Base-by-base conservation (phyloP, 192 early-diverging fungal genomes). In the Lobosporangium transversale region DNA sequence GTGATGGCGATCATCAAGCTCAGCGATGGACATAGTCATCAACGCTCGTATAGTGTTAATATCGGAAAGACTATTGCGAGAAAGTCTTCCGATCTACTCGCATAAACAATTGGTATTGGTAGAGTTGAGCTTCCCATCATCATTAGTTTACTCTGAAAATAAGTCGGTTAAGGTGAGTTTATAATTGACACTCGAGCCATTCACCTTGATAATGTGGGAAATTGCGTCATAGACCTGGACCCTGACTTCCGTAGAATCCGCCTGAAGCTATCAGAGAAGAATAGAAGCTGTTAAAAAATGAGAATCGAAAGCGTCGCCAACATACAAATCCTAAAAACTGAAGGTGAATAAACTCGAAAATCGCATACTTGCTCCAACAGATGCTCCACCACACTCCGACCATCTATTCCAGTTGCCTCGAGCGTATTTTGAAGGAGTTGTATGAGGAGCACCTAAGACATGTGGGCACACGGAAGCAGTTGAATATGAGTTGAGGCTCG, bases 1-100 rank as follows among this genome's bases (percentile, higher is more conserved):
- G 52, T 83, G 73, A 55, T 88, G 85, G 10, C 78, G 66, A 48
- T 86, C 81, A 7, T 67, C 74, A 17, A 86, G 66, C 12, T 86
- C 85, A 1, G 62, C 35, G 5, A 81, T 71, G 4, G 74, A 66
- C 11, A 53, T 65, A 2, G 70, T 68, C 33, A 73, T 74, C 9
- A 88, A 55, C 18, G 48, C 57, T 15, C 73, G 35, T 2, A 85
- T 40, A 0, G 66, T 79, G 40, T 70, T 66, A 52, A 66, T 47
- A 29, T 75, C 63, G 3, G 76, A 70, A 5, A 62, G 27, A 15
- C 33, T 61, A 20, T 37, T 45, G 15, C 51, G 43, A 8, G 59
- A 55, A 12, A 76, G 18, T 30, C 45, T 57, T 14, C 64, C 73
- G 23, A 65, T 76, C 73, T 76, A n/a, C n/a, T n/a, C n/a, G n/a